Percentiles rank a stretch among this genome's conserved stretches.
phyloP scores from a whole-genome alignment of 345 rosid genomes.

The Luvunga scandens region DNA sequence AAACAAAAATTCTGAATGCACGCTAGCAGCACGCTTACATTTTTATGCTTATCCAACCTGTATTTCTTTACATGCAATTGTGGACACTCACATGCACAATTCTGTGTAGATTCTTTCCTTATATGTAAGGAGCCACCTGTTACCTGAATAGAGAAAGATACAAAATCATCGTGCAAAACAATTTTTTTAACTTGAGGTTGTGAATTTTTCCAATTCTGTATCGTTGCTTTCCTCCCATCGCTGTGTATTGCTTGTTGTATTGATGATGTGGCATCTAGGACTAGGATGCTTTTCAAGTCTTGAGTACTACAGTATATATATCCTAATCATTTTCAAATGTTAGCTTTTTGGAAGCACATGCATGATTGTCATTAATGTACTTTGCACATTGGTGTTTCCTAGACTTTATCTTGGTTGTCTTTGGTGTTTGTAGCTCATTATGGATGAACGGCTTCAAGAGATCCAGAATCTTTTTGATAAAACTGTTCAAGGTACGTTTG shows the following conservation, averaged over 20 bases:
- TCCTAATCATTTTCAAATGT: neutral
- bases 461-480: slow-evolving; percentile 74
- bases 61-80: neutral
- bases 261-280: neutral
- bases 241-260: neutral
- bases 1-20: neutral
- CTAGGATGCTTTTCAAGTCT: slow-evolving; percentile 11
- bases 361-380: slow-evolving; percentile 10
- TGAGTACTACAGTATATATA: slow-evolving; percentile 4
- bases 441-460: slow-evolving; percentile 58
- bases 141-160: neutral
- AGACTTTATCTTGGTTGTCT: slow-evolving; percentile 21
- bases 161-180: neutral
- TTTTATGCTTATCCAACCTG: neutral
- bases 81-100: neutral
- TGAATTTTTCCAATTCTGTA: too few relatives aligned
- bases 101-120: neutral
- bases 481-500: slow-evolving; percentile 71
- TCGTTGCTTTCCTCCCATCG: neutral
- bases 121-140: neutral
- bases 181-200: neutral
- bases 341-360: neutral
- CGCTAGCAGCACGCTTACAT: neutral
- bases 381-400: neutral
- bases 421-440: slow-evolving; percentile 47